Evolutionary conservation across 2,329 filamentous ascomycete species (phyloP), one percentile per base, ranked within the genome.

Genomic region (Elsinoe australis): DNA sequence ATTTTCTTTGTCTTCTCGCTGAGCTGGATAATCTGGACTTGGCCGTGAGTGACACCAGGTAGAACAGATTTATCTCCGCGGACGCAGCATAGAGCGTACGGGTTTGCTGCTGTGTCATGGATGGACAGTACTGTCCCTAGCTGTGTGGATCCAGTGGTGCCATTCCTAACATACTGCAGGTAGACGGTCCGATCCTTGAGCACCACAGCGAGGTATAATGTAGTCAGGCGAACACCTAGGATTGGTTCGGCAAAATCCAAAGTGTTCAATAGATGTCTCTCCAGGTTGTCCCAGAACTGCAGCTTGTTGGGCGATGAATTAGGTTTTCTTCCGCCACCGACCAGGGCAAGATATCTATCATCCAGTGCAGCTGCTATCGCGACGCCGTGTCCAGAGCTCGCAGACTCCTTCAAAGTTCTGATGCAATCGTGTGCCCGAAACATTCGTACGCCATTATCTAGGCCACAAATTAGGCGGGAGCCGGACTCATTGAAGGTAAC

Each of bases 291-390:
- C 89, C 89, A 96, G 58, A 96, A 85, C 55, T 94, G 81, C 41
- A 89, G 76, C 79, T 94, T 94, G 67, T 89, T 94, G 61, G 84
- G 83, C 10, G 87, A 82, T 58, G 87, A 92, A 60, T 90, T 90
- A 47, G 89, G 87, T 51, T 82, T 80, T 58, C 78, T 84, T 41
- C 92, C 88, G 56, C 90, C 90, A 54, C 89, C 89, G 49, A 95
- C 87, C 7, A 96, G 75, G 21, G 87, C 90, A 28, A 95, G 74
- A 64, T 89, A 94, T 14, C 62, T 56, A 49, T 64, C 62, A 46
- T 65, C 62, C 35, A 63, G 52, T 6, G 52, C 52, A n/a, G 59
- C 58, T 7, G 57, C 61, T 18, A 64, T 56, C 21, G 56, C 56
- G 5, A 60, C 51, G 12, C 56, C 55, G 33, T 54, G 54, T 21